Base-by-base conservation (phyloP, 805 yeast species). In the Metschnikowia borealis region DNA sequence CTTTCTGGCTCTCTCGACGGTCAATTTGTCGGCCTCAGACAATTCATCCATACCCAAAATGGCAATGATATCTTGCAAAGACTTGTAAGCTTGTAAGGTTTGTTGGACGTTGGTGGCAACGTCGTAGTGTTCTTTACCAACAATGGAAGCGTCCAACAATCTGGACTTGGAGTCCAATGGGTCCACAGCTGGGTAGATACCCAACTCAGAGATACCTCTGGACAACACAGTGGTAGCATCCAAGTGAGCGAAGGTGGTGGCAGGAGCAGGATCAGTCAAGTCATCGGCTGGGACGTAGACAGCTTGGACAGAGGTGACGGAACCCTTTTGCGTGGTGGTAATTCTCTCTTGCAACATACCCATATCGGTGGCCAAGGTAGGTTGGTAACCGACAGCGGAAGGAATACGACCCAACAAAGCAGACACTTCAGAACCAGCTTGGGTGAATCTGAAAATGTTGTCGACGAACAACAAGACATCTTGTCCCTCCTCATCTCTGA, bases 401-500 rank as follows among this genome's bases (percentile, higher is more conserved):
- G 99, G 99, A 75, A 92, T 92, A 89, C 99, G 97, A 81, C 99
- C 99, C 74, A 92, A 83, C 80, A 92, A 83, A 65, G 99, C 99
- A 75, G 98, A 92, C 75, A 94, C 99, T 83, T 92, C 99, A 64
- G 99, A 94, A 89, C 99, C 99, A 74, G 99, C 99, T 85, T 92
- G 99, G 77, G 99, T 92, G 85, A 92, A 92, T 84, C 99, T 92
- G 96, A 94, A 92, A 87, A 92, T 92, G 91, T 92, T 92, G 83
- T 92, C 99, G 73, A 92, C 88, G 84, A 94, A 92, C 75, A 92
- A 85, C 85, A 92, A 84, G 79, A 92, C 99, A 87, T 94, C 99
- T 84, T 94, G 97, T 79, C 99, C 99, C 83, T 92, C 99, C 80
- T 89, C 98, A 78, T 92, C 99, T 90, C 99, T 94, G 94, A 92